Percentiles rank a stretch among this genome's conserved stretches.
Evolutionary conservation across 2,329 filamentous ascomycete genomes (phyloP).

Genomic region (Fusarium newnesense): DNA sequence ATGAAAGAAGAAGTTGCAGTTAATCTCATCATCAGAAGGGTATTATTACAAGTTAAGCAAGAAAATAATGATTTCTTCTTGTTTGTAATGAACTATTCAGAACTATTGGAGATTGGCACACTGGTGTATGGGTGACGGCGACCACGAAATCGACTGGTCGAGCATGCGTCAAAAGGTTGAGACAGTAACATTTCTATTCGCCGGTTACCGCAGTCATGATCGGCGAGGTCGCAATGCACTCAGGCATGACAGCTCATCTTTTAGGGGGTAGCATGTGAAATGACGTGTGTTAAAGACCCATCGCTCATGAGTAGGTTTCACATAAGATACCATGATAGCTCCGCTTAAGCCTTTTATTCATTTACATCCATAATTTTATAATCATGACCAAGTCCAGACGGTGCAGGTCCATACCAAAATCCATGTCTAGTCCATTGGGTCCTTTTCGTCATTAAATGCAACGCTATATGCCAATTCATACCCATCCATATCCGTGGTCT

Average conservation of each 20-base stretch:
- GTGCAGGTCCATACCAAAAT: neutral
- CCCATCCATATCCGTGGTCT: neutral
- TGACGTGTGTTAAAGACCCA: neutral
- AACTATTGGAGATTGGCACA: neutral
- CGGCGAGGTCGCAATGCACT: neutral
- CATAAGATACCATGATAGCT: neutral
- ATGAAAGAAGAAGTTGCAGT: neutral
- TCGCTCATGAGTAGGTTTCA: neutral
- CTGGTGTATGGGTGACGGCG: neutral
- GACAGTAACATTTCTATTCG: neutral
- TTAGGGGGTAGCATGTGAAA: neutral
- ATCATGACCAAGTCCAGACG: constrained; percentile 6
- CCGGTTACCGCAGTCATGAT: neutral
- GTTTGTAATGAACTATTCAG: neutral
- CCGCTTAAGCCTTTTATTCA: constrained; percentile 15
- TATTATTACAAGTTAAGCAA: neutral
- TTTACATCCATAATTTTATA: constrained; percentile 27
- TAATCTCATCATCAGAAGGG: neutral
- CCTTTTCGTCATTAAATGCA: constrained; percentile 34
- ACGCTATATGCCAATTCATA: constrained; percentile 39
- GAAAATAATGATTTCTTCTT: neutral
- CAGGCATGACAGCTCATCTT: neutral
- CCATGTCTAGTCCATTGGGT: neutral
- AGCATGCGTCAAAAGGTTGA: neutral
- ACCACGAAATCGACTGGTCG: neutral